phyloP scores from a whole-genome alignment of 1,284 basidiomycete species.

The Tylopilus sp. region DNA sequence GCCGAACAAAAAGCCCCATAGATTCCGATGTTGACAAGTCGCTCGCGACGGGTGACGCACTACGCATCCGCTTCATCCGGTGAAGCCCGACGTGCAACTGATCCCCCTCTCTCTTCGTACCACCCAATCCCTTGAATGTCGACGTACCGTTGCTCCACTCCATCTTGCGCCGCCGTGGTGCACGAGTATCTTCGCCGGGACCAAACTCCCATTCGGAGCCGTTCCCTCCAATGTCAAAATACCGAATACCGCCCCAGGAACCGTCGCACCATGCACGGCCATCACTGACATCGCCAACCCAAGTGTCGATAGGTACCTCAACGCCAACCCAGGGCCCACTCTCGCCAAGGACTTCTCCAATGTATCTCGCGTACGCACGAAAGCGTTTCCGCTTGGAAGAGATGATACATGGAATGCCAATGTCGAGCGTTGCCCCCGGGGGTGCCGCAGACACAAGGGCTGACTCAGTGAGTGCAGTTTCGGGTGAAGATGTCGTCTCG shows the following conservation, averaged over 20 bases:
- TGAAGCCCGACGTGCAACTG: slow-evolving; percentile 48
- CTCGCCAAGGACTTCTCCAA: slow-evolving; percentile 78
- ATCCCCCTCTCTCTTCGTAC: slow-evolving; percentile 62
- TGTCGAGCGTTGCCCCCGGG: slow-evolving; percentile 70
- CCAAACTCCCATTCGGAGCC: slow-evolving; percentile 59
- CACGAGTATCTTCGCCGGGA: slow-evolving; percentile 40
- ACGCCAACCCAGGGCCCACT: slow-evolving; percentile 87
- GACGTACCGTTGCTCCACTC: slow-evolving; percentile 31
- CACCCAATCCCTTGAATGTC: slow-evolving; percentile 19
- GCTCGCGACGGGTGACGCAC: slow-evolving; percentile 63
- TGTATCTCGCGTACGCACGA: slow-evolving; percentile 82
- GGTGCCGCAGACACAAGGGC: slow-evolving; percentile 34
- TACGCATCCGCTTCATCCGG: slow-evolving; percentile 62
- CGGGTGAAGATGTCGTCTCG: slow-evolving; percentile 19
- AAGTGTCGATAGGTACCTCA: slow-evolving; percentile 69
- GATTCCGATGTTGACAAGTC: slow-evolving; percentile 59
- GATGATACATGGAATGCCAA: slow-evolving; percentile 91
- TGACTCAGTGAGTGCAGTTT: slow-evolving; percentile 25
- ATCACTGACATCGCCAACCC: slow-evolving; percentile 49
- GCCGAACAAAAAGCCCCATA: slow-evolving; percentile 71
- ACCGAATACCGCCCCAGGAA: slow-evolving; percentile 69
- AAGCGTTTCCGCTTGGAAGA: slow-evolving; percentile 77
- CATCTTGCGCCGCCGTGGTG: slow-evolving; percentile 46
- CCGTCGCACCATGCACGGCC: slow-evolving; percentile 80
- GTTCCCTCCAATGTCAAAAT: slow-evolving; percentile 64